A percentile compares a stretch with the other conserved stretches of the same genome.
Evolutionary conservation across 2,329 filamentous ascomycete genomes (phyloP).

Genomic region (Pestalotiopsis sp.): DNA sequence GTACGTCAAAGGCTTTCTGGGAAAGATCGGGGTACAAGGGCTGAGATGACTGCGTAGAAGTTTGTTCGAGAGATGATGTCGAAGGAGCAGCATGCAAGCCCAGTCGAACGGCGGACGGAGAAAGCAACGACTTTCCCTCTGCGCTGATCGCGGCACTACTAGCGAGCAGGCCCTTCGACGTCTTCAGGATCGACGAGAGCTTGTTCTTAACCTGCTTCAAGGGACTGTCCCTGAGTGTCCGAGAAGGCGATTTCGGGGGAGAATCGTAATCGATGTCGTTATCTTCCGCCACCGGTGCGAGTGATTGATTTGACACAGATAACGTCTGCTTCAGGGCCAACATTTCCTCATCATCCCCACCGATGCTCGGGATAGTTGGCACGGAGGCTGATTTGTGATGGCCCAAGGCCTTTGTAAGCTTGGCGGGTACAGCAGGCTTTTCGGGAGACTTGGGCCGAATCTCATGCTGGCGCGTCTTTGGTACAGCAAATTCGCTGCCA

Average conservation of each 20-base stretch:
- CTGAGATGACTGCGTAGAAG: conserved; percentile 32
- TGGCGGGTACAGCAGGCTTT: conserved; percentile 32
- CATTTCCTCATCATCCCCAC: conserved; percentile 28
- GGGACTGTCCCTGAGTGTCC: conserved; percentile 70
- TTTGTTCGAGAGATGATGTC: conserved; percentile 47
- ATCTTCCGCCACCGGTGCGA: conserved; percentile 50
- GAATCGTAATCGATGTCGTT: conserved; percentile 35
- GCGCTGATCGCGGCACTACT: conserved; percentile 70
- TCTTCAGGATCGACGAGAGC: conserved; percentile 86
- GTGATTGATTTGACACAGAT: conserved; percentile 60
- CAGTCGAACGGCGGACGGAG: conserved; percentile 52
- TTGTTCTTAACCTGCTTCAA: conserved; percentile 92
- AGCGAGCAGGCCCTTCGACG: conserved; percentile 82
- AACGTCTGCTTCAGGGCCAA: conserved; percentile 58
- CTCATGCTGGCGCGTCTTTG: conserved; percentile 40
- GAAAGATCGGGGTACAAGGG: conserved; percentile 50
- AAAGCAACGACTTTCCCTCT: conserved; percentile 61
- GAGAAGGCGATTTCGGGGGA: conserved; percentile 58
- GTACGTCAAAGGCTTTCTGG: conserved; percentile 35
- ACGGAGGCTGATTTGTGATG: conserved; percentile 69
- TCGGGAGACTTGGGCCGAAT: conserved; percentile 38
- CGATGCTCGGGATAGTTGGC: conserved; percentile 47
- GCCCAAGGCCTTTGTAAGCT: conserved; percentile 37
- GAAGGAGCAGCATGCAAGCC: conserved; percentile 48
- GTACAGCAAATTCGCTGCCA: conserved; percentile 47